Conservation (phyloP, 306 rosid genomes). For the Rosa chinensis region DNA sequence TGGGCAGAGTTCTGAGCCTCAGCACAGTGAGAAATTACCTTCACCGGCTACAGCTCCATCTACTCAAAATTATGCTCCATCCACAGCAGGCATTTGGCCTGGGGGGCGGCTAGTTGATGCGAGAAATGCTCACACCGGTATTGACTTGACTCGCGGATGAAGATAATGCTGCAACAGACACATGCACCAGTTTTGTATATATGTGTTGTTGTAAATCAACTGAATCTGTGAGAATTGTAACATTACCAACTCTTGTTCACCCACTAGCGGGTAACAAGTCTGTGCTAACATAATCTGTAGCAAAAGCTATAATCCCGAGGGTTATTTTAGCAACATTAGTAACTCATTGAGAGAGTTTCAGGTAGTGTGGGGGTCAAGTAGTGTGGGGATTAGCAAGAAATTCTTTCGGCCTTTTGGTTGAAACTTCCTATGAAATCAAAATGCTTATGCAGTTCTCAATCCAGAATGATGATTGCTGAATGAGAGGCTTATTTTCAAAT, state of each 20-base stretch:
- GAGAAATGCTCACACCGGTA: conserved; percentile 69
- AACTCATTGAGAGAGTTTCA: conserved; percentile 34
- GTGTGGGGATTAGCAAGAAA: conserved; percentile 23
- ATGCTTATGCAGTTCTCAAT: conserved; percentile 10
- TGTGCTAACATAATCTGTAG: conserved; percentile 48
- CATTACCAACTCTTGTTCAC: conserved; percentile 39
- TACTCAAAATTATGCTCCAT: conserved; percentile 53
- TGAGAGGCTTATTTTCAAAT: conserved; percentile 13
- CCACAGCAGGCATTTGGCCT: conserved; percentile 60
- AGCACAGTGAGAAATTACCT: conserved; percentile 51
- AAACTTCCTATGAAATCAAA: conserved; percentile 8
- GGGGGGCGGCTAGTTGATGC: conserved; percentile 53
- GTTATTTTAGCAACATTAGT: conserved; percentile 26
- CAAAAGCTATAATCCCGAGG: conserved; percentile 21
- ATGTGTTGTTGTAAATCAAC: conserved; percentile 65
- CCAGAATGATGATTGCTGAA: conserved; percentile 6
- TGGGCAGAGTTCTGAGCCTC: conserved; percentile 44
- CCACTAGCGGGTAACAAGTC: conserved; percentile 32
- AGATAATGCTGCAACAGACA: conserved; percentile 45
- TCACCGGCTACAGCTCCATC: conserved; percentile 50
- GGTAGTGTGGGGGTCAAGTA: conserved; percentile 27
- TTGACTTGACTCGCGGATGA: conserved; percentile 91
- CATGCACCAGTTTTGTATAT: conserved; percentile 62
- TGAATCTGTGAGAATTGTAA: conserved; percentile 47
- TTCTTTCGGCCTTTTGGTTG: conserved; percentile 16